These are phyloP conservation scores for Cladochytrium replicatum DNA, from an alignment of 192 early-diverging fungal genomes.

Conservation along the genomic window DNA sequence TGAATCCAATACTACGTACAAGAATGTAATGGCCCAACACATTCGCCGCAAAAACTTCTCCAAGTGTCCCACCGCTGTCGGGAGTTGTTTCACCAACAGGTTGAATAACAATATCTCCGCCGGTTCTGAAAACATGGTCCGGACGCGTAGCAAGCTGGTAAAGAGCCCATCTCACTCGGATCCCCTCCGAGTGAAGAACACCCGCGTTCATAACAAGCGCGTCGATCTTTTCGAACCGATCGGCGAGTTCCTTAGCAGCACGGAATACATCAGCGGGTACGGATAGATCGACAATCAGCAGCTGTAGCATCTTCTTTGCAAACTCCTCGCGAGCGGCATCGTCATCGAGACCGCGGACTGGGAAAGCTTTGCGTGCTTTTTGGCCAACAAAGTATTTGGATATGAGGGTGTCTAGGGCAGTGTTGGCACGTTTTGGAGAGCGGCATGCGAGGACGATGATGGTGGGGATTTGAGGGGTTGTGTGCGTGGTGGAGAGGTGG, in stretches of 20 bases:
- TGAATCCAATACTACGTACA: constrained; percentile 18
- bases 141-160: constrained; percentile 22
- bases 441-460: constrained; percentile 33
- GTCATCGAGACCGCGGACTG: neutral
- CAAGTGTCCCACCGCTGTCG: constrained; percentile 33
- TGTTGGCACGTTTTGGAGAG: constrained; percentile 16
- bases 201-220: constrained; percentile 40
- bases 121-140: constrained; percentile 27
- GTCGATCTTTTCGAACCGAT: constrained; percentile 23
- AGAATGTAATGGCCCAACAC: constrained; percentile 42
- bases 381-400: neutral
- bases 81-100: constrained; percentile 18
- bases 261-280: constrained; percentile 18
- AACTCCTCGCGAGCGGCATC: neutral
- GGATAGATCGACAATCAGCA: constrained; percentile 24
- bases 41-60: constrained; percentile 41
- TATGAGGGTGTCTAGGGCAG: constrained; percentile 16
- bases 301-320: constrained; percentile 8
- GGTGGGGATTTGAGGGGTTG: constrained; percentile 1
- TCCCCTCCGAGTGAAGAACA: constrained; percentile 22
- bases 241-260: constrained; percentile 15
- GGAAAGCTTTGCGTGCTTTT: too few relatives aligned
- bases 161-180: constrained; percentile 13
- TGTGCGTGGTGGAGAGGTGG: too few relatives aligned
- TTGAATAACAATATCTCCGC: constrained; percentile 33